Percentiles rank a stretch among this genome's conserved stretches.
Conservation (phyloP, 768 basidiomycete species). For the Phanerochaete sordida region DNA sequence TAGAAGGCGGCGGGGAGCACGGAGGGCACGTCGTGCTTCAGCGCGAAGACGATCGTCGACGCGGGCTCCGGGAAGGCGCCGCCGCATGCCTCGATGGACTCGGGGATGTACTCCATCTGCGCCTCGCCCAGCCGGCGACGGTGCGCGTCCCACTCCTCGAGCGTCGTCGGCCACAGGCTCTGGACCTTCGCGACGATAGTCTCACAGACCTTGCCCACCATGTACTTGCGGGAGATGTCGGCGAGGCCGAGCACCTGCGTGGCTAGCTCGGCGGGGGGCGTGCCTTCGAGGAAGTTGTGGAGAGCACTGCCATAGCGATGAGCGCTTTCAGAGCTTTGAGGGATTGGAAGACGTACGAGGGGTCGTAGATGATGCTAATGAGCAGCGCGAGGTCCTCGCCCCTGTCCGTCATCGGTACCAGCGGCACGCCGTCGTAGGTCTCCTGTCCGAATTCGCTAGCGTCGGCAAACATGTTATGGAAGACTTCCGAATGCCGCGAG, state of each 20-base stretch:
- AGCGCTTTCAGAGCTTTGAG: not conserved
- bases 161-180: not conserved
- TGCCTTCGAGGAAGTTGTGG: not conserved
- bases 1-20: constrained; percentile 20
- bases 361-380: constrained; percentile 3
- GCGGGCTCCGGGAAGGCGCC: constrained; percentile 7
- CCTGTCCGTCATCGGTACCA: not conserved
- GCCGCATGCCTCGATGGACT: not conserved
- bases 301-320: not conserved
- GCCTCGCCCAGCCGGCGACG: not conserved
- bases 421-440: not conserved
- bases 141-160: not conserved
- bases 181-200: not conserved
- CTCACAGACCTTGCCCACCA: not conserved
- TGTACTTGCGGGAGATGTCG: not conserved
- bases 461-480: constrained; percentile 1
- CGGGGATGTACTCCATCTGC: not conserved
- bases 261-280: not conserved
- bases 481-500: constrained; percentile 3
- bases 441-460: not conserved
- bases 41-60: constrained; percentile 10
- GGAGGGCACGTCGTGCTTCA: constrained; percentile 2
- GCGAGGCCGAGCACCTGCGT: not conserved
- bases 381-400: constrained; percentile 4
- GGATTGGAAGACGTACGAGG: not conserved